Conservation (phyloP, 176 grass and related monocot genomes). For the Thinopyrum elongatum region DNA sequence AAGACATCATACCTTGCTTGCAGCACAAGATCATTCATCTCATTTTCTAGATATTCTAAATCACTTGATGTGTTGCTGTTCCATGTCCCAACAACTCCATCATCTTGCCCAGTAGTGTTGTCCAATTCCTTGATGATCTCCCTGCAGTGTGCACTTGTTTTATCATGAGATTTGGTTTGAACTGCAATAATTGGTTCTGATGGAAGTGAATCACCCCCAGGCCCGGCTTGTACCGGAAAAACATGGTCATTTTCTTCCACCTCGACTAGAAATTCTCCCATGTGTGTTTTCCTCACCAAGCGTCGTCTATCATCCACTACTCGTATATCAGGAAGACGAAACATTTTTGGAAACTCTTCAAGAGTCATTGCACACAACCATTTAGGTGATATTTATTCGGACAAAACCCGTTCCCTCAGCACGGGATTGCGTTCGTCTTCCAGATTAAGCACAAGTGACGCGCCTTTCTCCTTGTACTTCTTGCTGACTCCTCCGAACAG, state of each 20-base stretch:
- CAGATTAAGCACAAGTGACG: constrained; percentile 75
- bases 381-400: constrained; percentile 63
- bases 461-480: constrained; percentile 86
- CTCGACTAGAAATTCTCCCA: constrained; percentile 78
- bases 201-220: constrained; percentile 32
- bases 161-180: constrained; percentile 27
- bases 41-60: constrained; percentile 30
- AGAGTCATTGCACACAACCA: constrained; percentile 65
- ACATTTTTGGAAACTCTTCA: constrained; percentile 62
- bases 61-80: constrained; percentile 27
- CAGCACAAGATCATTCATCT: constrained; percentile 48
- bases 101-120: background rate
- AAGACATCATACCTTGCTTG: constrained; percentile 54
- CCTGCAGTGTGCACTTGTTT: background rate
- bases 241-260: constrained; percentile 49
- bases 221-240: constrained; percentile 36
- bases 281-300: constrained; percentile 74
- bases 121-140: constrained; percentile 20
- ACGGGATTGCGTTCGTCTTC: constrained; percentile 69
- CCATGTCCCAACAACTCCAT: constrained; percentile 5
- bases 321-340: constrained; percentile 57
- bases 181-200: constrained; percentile 18
- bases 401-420: constrained; percentile 63
- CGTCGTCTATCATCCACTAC: constrained; percentile 50
- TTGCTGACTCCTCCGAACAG: constrained; percentile 65